A percentile compares a stretch with the other conserved stretches of the same genome.
Conservation (phyloP, 2,329 filamentous ascomycete genomes). For the Aurifilum marmelostoma region DNA sequence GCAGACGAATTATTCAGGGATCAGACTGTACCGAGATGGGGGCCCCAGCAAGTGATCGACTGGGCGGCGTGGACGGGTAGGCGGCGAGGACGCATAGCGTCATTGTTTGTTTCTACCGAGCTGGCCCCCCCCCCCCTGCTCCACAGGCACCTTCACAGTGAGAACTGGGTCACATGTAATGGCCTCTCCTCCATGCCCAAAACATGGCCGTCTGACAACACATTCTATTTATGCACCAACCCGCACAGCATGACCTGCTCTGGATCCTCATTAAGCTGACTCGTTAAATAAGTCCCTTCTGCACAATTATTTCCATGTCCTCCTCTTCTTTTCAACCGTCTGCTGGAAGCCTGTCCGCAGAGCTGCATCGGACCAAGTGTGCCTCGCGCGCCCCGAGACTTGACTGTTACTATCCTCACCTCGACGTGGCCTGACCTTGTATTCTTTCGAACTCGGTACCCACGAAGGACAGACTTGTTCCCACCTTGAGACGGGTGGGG, state of each 20-base stretch:
- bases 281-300: neutral
- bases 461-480: conserved; percentile 5
- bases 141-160: neutral
- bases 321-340: conserved; percentile 1
- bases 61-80: neutral
- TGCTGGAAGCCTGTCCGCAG: neutral
- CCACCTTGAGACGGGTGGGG: conserved; percentile 24
- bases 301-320: neutral
- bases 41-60: neutral
- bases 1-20: neutral
- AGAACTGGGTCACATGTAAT: conserved; percentile 14
- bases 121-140: neutral
- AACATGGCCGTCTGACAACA: conserved; percentile 11
- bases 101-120: neutral
- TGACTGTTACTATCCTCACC: neutral
- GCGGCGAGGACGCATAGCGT: conserved; percentile 3
- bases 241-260: neutral
- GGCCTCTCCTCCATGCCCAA: conserved; percentile 1
- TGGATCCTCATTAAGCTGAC: neutral
- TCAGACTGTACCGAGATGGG: conserved; percentile 14
- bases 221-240: conserved; percentile 13
- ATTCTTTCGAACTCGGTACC: conserved; percentile 14
- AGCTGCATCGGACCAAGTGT: neutral
- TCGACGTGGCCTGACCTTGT: neutral
- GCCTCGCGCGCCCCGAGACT: neutral